Evolutionary conservation across 1,284 basidiomycete genomes (phyloP), one percentile per base, ranked within the genome.

Genomic region (Fomitopsis pinicola): DNA sequence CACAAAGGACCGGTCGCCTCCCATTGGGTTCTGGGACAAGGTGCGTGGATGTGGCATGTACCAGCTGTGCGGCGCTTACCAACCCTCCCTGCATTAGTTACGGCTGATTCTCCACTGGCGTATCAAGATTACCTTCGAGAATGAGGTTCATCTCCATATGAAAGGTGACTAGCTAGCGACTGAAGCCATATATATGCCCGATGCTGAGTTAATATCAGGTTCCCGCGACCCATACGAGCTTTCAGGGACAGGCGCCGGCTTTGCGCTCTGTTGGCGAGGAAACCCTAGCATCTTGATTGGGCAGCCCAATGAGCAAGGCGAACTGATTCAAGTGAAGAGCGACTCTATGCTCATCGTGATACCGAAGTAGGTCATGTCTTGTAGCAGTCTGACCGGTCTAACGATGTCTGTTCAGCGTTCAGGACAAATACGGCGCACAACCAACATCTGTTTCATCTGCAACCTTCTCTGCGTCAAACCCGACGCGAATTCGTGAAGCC

Each of bases 11-110:
- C 82, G 87, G n/a, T 97, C 95, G 5, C 90, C 93, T 14, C 82
- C 86, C 28, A 74, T 97, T 59, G 96, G 95, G 2, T 98, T 98
- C 74, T 98, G 97, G 97, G 96, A 98, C 68, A 91, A 91, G 78
- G 88, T 86, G 63, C 63, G 71, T 40, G 12, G 6, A 10, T 8
- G 38, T 15, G 38, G 5, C 64, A 26, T 7, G 22, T 7, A 22
- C 57, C 55, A 64, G 22, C 55, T 58, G 17, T 57, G 40, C 22
- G 46, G 7, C 14, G 2, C 50, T 44, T 33, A 52, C 44, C 6
- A 48, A 48, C 45, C 45, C 22, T 14, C 17, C 53, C 30, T 33
- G 8, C 30, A 0, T 33, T 33, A 33, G 30, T 33, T 33, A 8
- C 30, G 30, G 30, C 30, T 33, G 17, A 79, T 92, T 17, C 82